Base-by-base conservation (phyloP, 306 rosid species). In the Hylodesmum podocarpum region DNA sequence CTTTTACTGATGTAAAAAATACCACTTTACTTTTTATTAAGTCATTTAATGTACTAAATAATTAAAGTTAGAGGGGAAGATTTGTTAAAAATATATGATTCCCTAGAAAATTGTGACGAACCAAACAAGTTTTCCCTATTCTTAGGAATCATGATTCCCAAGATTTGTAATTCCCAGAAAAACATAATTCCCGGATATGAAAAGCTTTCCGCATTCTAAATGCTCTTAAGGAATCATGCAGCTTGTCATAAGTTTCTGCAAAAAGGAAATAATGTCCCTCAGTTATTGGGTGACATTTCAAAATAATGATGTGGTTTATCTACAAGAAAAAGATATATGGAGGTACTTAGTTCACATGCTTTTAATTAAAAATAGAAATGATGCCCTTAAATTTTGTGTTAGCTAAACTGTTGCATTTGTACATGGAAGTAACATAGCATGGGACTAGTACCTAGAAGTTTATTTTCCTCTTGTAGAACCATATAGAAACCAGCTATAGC, bases 391-490 rank as follows among this genome's bases (percentile, higher is more conserved):
- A 51, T 43, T 31, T 14, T 67, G 31, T 66, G 46, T 28, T 65
- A 47, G 47, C 54, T 47, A 18, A 74, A 46, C 67, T 61, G 43
- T 31, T 69, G 29, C 59, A 25, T 14, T 63, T 55, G 9, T 75
- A 6, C 69, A 8, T 21, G 15, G 27, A 72, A 47, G 66, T 21
- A 47, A 7, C 37, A 69, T 1, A 61, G 53, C 19, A 33, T 64
- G 77, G 24, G 25, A 25, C 64, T 63, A 47, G 15, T 25, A 59
- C 27, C 51, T 61, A 68, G 19, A 74, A 78, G 19, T 74, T 76
- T 73, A 14, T 34, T 41, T 37, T 66, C 3, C 13, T 28, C 50
- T 2, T 34, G 33, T 53, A 18, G 44, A 66, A 44, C 41, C 51
- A 34, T 36, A 1, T 22, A 47, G 51, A 59, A 47, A 39, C 59